Evolutionary conservation across 306 rosid species (phyloP).

Genomic region (Inga oerstediana): DNA sequence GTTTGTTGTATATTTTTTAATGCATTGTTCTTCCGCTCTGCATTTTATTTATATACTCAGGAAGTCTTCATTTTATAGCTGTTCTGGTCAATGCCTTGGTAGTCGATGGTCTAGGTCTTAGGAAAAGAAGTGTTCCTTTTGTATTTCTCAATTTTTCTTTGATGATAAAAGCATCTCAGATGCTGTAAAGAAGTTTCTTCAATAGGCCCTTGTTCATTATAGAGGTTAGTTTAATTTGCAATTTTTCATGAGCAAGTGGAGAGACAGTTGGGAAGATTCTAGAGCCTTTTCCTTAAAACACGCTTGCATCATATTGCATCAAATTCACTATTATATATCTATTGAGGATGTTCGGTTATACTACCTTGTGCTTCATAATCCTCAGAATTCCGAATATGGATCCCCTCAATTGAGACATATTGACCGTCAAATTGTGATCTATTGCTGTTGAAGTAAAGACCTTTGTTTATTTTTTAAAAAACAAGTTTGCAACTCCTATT

Average conservation of each 20-base stretch:
- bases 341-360: background rate
- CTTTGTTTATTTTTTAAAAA: background rate
- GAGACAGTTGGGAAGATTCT: background rate
- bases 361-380: background rate
- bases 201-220: background rate
- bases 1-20: conserved; percentile 42
- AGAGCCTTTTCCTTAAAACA: background rate
- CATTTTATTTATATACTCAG: background rate
- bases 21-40: background rate
- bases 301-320: background rate
- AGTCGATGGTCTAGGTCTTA: background rate
- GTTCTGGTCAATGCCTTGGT: conserved; percentile 13
- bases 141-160: background rate
- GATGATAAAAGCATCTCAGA: background rate
- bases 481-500: background rate
- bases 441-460: background rate
- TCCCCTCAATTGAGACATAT: background rate
- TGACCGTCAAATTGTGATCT: background rate
- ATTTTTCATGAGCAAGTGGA: background rate
- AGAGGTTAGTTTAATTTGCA: background rate
- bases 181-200: background rate
- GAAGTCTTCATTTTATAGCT: conserved; percentile 1
- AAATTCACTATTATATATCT: background rate
- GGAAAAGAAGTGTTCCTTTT: background rate
- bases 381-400: background rate